Conservation (phyloP, 2,329 filamentous ascomycete species). For the Cordyceps militaris region DNA sequence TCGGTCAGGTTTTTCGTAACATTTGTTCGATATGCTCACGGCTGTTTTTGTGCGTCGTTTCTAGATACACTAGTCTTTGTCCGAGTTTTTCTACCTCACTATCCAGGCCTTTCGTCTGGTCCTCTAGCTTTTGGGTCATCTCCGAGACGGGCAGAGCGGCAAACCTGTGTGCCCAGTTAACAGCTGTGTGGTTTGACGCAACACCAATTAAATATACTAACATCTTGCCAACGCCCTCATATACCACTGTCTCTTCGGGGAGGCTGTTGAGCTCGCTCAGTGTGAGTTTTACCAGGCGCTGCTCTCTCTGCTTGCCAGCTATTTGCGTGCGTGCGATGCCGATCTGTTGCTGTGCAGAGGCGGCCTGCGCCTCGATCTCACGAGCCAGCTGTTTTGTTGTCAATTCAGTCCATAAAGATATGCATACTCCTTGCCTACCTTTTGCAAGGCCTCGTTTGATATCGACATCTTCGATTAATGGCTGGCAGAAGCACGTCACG, state of each 20-base stretch:
- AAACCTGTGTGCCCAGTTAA: slow-evolving; percentile 56
- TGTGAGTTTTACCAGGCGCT: slow-evolving; percentile 82
- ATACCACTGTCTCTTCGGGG: slow-evolving; percentile 69
- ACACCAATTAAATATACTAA: slow-evolving; percentile 36
- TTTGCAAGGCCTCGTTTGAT: slow-evolving; percentile 86
- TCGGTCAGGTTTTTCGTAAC: slow-evolving; percentile 45
- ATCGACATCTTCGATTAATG: slow-evolving; percentile 67
- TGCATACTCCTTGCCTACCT: slow-evolving; percentile 49
- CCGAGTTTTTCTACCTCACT: slow-evolving; percentile 72
- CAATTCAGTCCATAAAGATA: slow-evolving; percentile 13
- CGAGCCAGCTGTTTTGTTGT: slow-evolving; percentile 61
- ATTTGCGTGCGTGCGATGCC: slow-evolving; percentile 79
- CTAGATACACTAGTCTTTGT: slow-evolving; percentile 86
- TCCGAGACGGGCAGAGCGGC: slow-evolving; percentile 66
- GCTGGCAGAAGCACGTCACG: neutral
- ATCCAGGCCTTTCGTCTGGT: slow-evolving; percentile 68
- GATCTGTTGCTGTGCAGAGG: slow-evolving; percentile 88
- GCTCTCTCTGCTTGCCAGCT: slow-evolving; percentile 76
- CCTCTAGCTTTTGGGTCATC: slow-evolving; percentile 67
- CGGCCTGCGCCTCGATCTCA: slow-evolving; percentile 88
- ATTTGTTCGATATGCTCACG: slow-evolving; percentile 86
- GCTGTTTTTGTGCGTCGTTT: slow-evolving; percentile 94
- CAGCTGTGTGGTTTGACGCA: neutral
- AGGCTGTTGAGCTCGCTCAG: slow-evolving; percentile 73
- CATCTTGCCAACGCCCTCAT: slow-evolving; percentile 98